These are phyloP conservation scores for Populus pruinosa DNA, from an alignment of 345 rosid genomes.

Conservation along the genomic window DNA sequence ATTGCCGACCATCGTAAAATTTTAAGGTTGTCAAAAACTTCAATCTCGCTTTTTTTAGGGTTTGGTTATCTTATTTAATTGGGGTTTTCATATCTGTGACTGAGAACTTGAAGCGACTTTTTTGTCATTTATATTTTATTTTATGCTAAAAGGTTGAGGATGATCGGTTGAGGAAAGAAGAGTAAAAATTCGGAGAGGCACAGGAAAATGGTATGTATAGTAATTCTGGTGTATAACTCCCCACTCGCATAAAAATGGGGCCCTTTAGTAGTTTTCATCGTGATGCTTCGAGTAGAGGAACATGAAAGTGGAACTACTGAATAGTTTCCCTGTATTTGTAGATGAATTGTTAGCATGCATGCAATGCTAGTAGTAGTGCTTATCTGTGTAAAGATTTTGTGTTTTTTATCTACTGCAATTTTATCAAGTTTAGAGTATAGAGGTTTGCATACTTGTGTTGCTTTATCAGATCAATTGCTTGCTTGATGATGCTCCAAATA, in stretches of 20 bases:
- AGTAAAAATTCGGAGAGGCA: neutral
- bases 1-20: constrained; percentile 19
- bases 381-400: neutral
- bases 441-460: neutral
- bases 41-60: neutral
- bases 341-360: neutral
- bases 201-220: neutral
- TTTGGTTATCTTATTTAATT: neutral
- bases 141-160: neutral
- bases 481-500: neutral
- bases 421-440: neutral
- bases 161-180: neutral
- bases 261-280: neutral
- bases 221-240: neutral
- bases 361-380: neutral
- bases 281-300: neutral
- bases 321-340: too few relatives aligned
- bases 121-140: neutral
- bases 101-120: neutral
- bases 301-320: neutral
- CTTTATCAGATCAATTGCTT: neutral
- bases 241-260: neutral
- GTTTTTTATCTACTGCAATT: neutral
- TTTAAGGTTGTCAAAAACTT: constrained; percentile 17
- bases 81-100: neutral